Conservation (phyloP, 257 asterid genomes). For the Solanum infundibuliforme region DNA sequence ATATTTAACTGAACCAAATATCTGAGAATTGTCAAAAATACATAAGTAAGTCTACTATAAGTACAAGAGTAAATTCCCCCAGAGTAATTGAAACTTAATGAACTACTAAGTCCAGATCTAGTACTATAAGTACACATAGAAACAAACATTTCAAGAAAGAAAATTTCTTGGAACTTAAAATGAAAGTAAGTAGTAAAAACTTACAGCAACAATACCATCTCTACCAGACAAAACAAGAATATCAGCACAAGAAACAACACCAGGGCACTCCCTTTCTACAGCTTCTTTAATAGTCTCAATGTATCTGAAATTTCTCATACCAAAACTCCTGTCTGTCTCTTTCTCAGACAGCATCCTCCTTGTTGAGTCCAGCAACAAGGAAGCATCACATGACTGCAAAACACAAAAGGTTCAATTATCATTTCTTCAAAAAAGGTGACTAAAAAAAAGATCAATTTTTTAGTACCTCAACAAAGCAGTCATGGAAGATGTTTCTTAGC, state of each 20-base stretch:
- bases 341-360: slow-evolving; percentile 82
- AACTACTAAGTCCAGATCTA: not conserved
- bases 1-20: not conserved
- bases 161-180: not conserved
- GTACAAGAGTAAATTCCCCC: not conserved
- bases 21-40: not conserved
- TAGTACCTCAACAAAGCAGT: slow-evolving; percentile 88
- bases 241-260: slow-evolving; percentile 89
- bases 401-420: not conserved
- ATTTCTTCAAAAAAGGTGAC: not conserved
- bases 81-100: not conserved
- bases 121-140: not conserved
- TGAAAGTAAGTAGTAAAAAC: not conserved
- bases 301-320: slow-evolving; percentile 93
- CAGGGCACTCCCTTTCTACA: slow-evolving; percentile 91
- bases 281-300: slow-evolving; percentile 84
- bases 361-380: slow-evolving; percentile 84
- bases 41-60: not conserved
- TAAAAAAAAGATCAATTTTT: too few species aligned
- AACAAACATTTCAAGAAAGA: not conserved
- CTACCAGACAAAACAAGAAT: slow-evolving; percentile 87
- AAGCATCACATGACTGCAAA: slow-evolving; percentile 91
- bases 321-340: slow-evolving; percentile 89
- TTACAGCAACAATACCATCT: slow-evolving; percentile 74
- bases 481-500: slow-evolving; percentile 97